Percentiles rank a stretch among this genome's conserved stretches.
These are phyloP conservation scores for Parietaria judaica DNA, from an alignment of 306 rosid species.

Conservation along the genomic window DNA sequence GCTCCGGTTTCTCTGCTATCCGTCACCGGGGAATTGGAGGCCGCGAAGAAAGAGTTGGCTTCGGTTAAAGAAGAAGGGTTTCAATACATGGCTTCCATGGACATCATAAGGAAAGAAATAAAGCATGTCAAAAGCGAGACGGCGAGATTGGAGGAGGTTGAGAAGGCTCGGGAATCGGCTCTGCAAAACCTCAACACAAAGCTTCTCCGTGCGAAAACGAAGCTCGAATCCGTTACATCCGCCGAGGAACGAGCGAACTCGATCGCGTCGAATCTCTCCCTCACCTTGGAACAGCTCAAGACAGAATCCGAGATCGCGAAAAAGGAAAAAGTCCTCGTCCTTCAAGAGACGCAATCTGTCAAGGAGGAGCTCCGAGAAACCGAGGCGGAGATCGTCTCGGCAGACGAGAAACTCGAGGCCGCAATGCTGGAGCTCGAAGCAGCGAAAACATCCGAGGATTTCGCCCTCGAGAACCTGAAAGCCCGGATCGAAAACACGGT, in stretches of 20 bases:
- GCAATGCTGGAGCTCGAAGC: constrained; percentile 61
- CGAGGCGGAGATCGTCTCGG: constrained; percentile 47
- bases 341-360: constrained; percentile 35
- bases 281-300: constrained; percentile 51
- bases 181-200: constrained; percentile 52
- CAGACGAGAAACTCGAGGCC: constrained; percentile 54
- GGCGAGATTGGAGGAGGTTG: constrained; percentile 37
- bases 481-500: constrained; percentile 43
- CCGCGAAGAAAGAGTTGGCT: constrained; percentile 58
- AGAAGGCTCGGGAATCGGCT: constrained; percentile 32
- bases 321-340: constrained; percentile 39
- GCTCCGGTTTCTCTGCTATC: constrained; percentile 27
- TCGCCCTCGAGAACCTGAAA: constrained; percentile 53
- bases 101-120: constrained; percentile 72
- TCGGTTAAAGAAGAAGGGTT: constrained; percentile 55
- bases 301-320: constrained; percentile 43
- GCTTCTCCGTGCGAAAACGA: constrained; percentile 66
- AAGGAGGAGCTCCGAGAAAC: constrained; percentile 39
- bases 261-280: constrained; percentile 40
- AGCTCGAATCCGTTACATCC: constrained; percentile 56
- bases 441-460: constrained; percentile 49
- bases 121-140: constrained; percentile 44
- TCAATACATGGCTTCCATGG: constrained; percentile 81
- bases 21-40: constrained; percentile 44
- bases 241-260: constrained; percentile 62